Evolutionary conservation across 495 filamentous ascomycete genomes (phyloP).

Genomic region (Extremus antarcticus): DNA sequence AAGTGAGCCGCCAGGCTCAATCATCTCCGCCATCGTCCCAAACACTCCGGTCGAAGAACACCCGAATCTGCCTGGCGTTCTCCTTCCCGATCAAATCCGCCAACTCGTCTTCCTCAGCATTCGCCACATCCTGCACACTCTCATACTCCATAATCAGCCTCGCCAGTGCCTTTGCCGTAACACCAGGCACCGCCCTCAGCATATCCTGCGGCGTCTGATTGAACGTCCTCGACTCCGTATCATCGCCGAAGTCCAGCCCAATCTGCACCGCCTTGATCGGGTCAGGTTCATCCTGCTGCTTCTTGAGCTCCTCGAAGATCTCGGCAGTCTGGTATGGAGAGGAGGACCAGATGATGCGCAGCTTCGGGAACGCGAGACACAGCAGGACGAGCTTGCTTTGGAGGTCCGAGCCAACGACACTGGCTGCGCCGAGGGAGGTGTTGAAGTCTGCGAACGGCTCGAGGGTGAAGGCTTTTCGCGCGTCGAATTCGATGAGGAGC

Average conservation of each 20-base stretch:
- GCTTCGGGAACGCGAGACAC: conserved; percentile 79
- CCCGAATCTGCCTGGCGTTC: conserved; percentile 62
- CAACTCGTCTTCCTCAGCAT: conserved; percentile 68
- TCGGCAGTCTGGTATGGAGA: conserved; percentile 93
- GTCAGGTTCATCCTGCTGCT: conserved; percentile 77
- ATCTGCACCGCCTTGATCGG: conserved; percentile 75
- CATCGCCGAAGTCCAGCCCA: conserved; percentile 57
- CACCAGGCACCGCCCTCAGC: conserved; percentile 72
- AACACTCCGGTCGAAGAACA: conserved; percentile 79
- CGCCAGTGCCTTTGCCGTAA: conserved; percentile 66
- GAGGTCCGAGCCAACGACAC: conserved; percentile 52
- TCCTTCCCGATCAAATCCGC: conserved; percentile 65
- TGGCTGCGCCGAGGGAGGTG: conserved; percentile 46
- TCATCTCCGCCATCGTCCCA: conserved; percentile 37
- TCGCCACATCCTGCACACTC: conserved; percentile 73
- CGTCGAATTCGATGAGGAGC: conserved; percentile 94
- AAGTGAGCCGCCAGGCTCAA: neutral
- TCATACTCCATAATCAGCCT: conserved; percentile 60
- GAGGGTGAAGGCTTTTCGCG: conserved; percentile 92
- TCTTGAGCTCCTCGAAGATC: conserved; percentile 90
- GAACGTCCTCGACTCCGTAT: conserved; percentile 49
- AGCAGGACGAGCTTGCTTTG: conserved; percentile 88
- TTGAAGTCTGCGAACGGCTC: conserved; percentile 81
- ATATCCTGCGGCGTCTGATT: conserved; percentile 73
- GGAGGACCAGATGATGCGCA: conserved; percentile 87